Percentiles rank a stretch among this genome's conserved stretches.
Conservation (phyloP, 2,329 filamentous ascomycete genomes). For the Hypoxylon sp. region DNA sequence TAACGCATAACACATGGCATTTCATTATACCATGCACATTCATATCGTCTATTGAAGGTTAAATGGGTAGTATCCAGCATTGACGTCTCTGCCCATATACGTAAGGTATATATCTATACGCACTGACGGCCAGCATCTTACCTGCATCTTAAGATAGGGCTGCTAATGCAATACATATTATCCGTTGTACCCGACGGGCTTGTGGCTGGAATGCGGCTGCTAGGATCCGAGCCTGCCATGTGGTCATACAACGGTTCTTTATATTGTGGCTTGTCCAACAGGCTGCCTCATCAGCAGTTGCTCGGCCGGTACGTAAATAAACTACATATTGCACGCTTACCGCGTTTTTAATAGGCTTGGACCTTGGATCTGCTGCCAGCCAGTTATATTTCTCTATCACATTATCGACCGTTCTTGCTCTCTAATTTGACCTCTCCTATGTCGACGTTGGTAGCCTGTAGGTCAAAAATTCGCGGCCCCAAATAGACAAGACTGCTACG, state of each 20-base stretch:
- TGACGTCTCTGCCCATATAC: constrained; percentile 14
- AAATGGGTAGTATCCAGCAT: constrained; percentile 30
- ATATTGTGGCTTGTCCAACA: constrained; percentile 43
- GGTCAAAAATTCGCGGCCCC: constrained; percentile 33
- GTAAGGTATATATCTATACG: constrained; percentile 12
- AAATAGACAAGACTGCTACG: constrained; percentile 24
- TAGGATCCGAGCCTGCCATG: constrained; percentile 38
- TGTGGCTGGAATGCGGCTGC: constrained; percentile 44
- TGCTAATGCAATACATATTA: constrained; percentile 34
- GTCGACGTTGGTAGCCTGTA: constrained; percentile 32
- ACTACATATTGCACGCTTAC: constrained; percentile 40
- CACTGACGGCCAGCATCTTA: constrained; percentile 9
- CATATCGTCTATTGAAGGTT: constrained; percentile 18
- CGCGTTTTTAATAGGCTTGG: constrained; percentile 39
- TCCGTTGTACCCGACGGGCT: constrained; percentile 30
- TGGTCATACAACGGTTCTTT: constrained; percentile 45
- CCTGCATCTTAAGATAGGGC: constrained; percentile 34
- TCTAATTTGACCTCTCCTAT: constrained; percentile 38
- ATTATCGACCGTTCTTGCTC: constrained; percentile 27
- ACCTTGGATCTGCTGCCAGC: constrained; percentile 28
- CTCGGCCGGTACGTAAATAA: constrained; percentile 36
- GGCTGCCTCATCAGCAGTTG: constrained; percentile 23
- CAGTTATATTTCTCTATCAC: constrained; percentile 33
- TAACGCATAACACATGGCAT: constrained; percentile 45
- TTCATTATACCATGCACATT: constrained; percentile 29